phyloP scores from a whole-genome alignment of 176 grass and related monocot species.

The Phyllostachys edulis region DNA sequence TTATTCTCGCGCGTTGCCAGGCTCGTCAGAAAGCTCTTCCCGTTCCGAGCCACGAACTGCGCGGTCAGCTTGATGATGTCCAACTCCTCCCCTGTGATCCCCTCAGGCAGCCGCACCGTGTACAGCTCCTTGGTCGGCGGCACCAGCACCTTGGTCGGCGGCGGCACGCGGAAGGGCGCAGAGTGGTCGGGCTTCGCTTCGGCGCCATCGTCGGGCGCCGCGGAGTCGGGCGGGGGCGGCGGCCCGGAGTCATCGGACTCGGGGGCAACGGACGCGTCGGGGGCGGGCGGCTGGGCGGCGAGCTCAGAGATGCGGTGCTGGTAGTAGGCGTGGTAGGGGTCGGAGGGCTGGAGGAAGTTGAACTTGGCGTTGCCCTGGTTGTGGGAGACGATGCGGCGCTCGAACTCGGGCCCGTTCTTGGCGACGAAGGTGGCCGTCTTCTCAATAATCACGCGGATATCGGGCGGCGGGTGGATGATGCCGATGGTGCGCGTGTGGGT shows the following conservation, averaged over 20 bases:
- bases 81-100: slow-evolving; percentile 84
- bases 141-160: slow-evolving; percentile 68
- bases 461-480: slow-evolving; percentile 92
- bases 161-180: slow-evolving; percentile 57
- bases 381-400: slow-evolving; percentile 63
- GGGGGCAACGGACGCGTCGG: slow-evolving; percentile 9
- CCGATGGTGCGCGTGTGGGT: slow-evolving; percentile 77
- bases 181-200: slow-evolving; percentile 50
- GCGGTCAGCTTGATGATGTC: slow-evolving; percentile 95
- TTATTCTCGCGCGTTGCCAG: slow-evolving; percentile 57
- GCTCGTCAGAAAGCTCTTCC: slow-evolving; percentile 72
- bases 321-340: slow-evolving; percentile 88
- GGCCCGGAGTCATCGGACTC: slow-evolving; percentile 7
- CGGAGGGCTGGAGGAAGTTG: slow-evolving; percentile 79
- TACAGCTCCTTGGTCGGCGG: slow-evolving; percentile 68
- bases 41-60: slow-evolving; percentile 88
- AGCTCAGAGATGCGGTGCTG: slow-evolving; percentile 73
- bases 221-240: slow-evolving; percentile 25
- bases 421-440: slow-evolving; percentile 89
- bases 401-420: slow-evolving; percentile 86
- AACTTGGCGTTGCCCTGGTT: slow-evolving; percentile 89
- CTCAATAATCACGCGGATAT: slow-evolving; percentile 82
- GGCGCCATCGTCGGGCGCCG: slow-evolving; percentile 1
- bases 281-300: slow-evolving; percentile 31
- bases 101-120: slow-evolving; percentile 77